Conservation (phyloP, 2,329 filamentous ascomycete species). For the Claviceps cyperi region DNA sequence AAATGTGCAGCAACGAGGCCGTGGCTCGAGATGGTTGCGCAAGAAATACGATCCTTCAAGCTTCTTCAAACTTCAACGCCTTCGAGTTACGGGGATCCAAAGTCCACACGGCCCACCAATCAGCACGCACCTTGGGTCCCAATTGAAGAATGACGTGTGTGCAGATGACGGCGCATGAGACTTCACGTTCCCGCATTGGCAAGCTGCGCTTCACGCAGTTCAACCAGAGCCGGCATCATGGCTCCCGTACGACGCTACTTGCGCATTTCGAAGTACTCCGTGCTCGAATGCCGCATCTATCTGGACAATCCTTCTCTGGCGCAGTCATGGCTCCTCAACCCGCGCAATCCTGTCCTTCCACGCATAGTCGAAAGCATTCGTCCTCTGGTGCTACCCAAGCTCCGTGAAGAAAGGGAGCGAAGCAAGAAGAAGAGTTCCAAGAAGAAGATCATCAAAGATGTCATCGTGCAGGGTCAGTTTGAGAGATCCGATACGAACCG, state of each 20-base stretch:
- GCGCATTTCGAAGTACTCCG: slow-evolving; percentile 81
- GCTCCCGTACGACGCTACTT: slow-evolving; percentile 80
- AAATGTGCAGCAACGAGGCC: neutral
- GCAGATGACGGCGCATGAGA: neutral
- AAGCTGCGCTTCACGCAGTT: neutral
- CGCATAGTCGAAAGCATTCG: slow-evolving; percentile 75
- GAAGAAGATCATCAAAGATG: slow-evolving; percentile 75
- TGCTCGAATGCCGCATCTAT: slow-evolving; percentile 94
- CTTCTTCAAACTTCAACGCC: neutral
- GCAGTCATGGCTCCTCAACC: slow-evolving; percentile 70
- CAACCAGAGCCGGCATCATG: slow-evolving; percentile 35
- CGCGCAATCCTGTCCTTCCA: slow-evolving; percentile 60
- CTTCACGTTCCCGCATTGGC: neutral
- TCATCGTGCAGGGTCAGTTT: slow-evolving; percentile 57
- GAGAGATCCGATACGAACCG: neutral
- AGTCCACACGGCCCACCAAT: neutral
- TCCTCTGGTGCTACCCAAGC: slow-evolving; percentile 76
- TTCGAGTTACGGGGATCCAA: neutral
- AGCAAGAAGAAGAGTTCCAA: slow-evolving; percentile 50
- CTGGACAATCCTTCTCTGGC: slow-evolving; percentile 77
- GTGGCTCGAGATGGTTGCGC: neutral
- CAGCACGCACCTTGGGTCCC: neutral
- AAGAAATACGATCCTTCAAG: too few species aligned
- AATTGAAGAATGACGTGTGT: neutral
- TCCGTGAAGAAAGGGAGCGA: slow-evolving; percentile 66